Base-by-base conservation (phyloP, 768 basidiomycete genomes). In the Psilocybe azurescens region DNA sequence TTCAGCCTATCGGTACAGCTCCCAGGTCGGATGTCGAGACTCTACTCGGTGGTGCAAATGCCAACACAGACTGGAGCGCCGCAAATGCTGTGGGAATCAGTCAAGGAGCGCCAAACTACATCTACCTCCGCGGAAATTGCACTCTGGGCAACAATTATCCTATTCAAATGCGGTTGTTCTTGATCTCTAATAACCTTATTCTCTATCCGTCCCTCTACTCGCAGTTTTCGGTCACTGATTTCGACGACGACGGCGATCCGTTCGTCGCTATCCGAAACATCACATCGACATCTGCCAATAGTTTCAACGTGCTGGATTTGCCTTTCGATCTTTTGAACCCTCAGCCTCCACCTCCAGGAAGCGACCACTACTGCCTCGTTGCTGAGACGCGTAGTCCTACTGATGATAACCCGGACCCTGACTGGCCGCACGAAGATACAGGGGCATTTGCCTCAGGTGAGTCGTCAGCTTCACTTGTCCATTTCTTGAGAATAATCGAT, bases 41-140 rank as follows among this genome's bases (percentile, higher is more conserved):
- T 28, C n/a, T 53, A 2, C 52, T 53, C 14, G 52, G 52, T 5
- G 52, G 52, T 1, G 14, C 32, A 9, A 53, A 53, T n/a, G 32
- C 32, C 32, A 53, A 53, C n/a, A 53, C 33, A 16, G 52, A 53
- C 20, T 53, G 52, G 52, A 36, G 52, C 33, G 52, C 36, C 14
- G 52, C 52, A 3, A 53, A 53, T n/a, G 20, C 13, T 24, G 32
- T 53, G 6, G 52, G 3, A 20, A 14, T 53, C 16, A 53, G 33
- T 16, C 32, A 53, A 20, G 52, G 52, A 3, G 52, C 52, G 16
- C 52, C 52, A 0, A 53, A 53, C 52, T 53, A 53, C 52, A 53
- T 53, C 32, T 53, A 53, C 11, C n/a, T 53, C n/a, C 52, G 52
- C 5, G 52, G 52, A 33, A 53, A 53, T 20, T 53, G 52, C n/a